Evolutionary conservation across 306 rosid species (phyloP).

Genomic region (Rubus parviflorus): DNA sequence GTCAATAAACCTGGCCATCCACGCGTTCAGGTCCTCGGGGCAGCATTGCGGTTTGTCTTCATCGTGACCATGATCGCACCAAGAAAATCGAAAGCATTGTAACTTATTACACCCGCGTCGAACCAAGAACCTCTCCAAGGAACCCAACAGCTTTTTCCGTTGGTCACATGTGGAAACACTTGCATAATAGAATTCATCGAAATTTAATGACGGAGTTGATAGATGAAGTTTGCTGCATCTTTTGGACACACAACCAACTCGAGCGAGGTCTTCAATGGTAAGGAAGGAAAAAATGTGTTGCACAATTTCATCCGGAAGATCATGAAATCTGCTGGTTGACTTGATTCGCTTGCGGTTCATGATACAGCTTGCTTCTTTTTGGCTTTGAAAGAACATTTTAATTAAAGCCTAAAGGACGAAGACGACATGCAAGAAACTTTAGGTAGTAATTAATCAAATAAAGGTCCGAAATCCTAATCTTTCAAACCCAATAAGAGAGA

Average conservation of each 20-base stretch:
- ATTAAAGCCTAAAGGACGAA: too few relatives aligned
- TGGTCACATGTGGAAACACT: not conserved
- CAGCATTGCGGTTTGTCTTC: not conserved
- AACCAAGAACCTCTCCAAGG: not conserved
- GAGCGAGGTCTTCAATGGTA: not conserved
- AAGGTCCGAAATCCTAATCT: too few relatives aligned
- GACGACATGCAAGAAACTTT: too few relatives aligned
- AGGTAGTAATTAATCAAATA: too few relatives aligned
- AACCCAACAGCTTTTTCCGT: not conserved
- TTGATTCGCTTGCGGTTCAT: too few relatives aligned
- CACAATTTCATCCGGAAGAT: not conserved
- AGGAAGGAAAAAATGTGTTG: not conserved
- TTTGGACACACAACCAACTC: not conserved
- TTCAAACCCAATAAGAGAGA: too few relatives aligned
- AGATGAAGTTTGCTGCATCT: not conserved
- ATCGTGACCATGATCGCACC: not conserved
- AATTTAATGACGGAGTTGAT: not conserved
- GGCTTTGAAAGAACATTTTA: too few relatives aligned
- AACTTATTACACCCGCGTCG: not conserved
- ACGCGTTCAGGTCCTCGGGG: not conserved
- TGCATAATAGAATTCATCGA: not conserved
- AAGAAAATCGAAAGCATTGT: not conserved
- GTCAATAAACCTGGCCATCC: not conserved
- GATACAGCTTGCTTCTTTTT: too few relatives aligned
- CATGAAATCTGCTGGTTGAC: not conserved